These are phyloP conservation scores for Kregervanrija delftensis DNA, from an alignment of 805 yeast species.

Conservation along the genomic window DNA sequence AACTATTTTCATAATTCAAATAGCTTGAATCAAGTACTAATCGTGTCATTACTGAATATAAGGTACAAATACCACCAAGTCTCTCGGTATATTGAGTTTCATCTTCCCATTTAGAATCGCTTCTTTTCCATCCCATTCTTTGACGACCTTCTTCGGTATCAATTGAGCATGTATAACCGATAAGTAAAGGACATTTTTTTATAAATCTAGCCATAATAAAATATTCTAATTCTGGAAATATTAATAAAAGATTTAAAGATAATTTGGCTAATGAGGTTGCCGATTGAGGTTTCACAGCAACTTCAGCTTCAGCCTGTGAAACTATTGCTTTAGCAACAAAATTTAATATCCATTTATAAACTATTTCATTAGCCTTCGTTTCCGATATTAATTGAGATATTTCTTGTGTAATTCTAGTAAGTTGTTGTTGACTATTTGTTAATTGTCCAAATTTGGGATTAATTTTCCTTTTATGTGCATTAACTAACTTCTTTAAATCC, in stretches of 20 bases:
- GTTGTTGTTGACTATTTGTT: constrained; percentile 62
- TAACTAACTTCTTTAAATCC: constrained; percentile 44
- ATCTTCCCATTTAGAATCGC: constrained; percentile 42
- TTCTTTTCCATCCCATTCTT: constrained; percentile 82
- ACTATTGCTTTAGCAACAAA: constrained; percentile 80
- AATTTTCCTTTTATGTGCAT: constrained; percentile 63
- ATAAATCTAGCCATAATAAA: constrained; percentile 72
- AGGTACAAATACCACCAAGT: constrained; percentile 75
- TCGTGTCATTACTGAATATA: constrained; percentile 71
- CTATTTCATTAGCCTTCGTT: constrained; percentile 42
- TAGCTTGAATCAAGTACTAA: constrained; percentile 24
- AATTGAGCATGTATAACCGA: constrained; percentile 71
- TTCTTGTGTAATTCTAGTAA: constrained; percentile 43
- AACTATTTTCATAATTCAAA: constrained; percentile 17
- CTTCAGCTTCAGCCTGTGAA: constrained; percentile 90
- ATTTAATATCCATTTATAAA: constrained; percentile 70
- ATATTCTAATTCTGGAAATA: constrained; percentile 44
- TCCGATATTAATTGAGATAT: constrained; percentile 42
- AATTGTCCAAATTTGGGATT: constrained; percentile 91
- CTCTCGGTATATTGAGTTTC: constrained; percentile 76
- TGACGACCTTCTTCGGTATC: constrained; percentile 77
- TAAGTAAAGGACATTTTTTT: constrained; percentile 83
- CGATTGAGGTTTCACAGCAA: constrained; percentile 66
- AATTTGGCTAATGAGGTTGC: constrained; percentile 75
- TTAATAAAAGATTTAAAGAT: constrained; percentile 44